These are phyloP conservation scores for Claviceps quebecensis DNA, from an alignment of 2,329 filamentous ascomycete genomes.

Conservation along the genomic window DNA sequence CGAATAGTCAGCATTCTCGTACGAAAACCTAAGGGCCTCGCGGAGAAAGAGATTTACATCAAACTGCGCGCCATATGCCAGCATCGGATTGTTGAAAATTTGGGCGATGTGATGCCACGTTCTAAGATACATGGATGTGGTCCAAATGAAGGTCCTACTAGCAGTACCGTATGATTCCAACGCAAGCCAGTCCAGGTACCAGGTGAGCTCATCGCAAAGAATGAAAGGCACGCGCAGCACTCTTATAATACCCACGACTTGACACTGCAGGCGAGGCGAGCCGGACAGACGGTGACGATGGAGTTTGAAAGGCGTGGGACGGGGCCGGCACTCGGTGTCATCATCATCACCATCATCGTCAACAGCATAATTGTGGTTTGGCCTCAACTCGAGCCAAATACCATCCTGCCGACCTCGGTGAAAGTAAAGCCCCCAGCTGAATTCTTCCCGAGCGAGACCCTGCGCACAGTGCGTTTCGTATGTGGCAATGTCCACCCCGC, in stretches of 20 bases:
- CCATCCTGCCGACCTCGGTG: conserved; percentile 15
- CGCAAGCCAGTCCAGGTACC: conserved; percentile 21
- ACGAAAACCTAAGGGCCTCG: conserved; percentile 17
- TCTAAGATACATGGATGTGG: conserved; percentile 15
- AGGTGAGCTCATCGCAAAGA: conserved; percentile 10
- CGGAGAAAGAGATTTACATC: conserved; percentile 14
- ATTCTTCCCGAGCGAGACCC: conserved; percentile 15
- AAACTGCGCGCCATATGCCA: conserved; percentile 10
- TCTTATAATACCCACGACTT: conserved; percentile 18
- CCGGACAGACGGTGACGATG: conserved; percentile 9
- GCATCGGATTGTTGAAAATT: neutral
- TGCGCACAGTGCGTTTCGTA: conserved; percentile 11
- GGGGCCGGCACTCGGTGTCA: neutral
- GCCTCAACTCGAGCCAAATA: conserved; percentile 13
- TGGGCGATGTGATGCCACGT: conserved; percentile 12
- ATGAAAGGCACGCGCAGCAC: conserved; percentile 12
- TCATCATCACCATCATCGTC: neutral
- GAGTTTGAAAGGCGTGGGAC: conserved; percentile 9
- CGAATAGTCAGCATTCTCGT: conserved; percentile 16
- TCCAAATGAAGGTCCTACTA: conserved; percentile 17
- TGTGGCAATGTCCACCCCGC: conserved; percentile 7
- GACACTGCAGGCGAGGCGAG: conserved; percentile 15
- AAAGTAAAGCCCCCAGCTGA: conserved; percentile 24
- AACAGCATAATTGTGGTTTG: neutral
- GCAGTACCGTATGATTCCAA: conserved; percentile 12